phyloP scores from a whole-genome alignment of 129 eudicot genomes.

The Ambrosia trifida region DNA sequence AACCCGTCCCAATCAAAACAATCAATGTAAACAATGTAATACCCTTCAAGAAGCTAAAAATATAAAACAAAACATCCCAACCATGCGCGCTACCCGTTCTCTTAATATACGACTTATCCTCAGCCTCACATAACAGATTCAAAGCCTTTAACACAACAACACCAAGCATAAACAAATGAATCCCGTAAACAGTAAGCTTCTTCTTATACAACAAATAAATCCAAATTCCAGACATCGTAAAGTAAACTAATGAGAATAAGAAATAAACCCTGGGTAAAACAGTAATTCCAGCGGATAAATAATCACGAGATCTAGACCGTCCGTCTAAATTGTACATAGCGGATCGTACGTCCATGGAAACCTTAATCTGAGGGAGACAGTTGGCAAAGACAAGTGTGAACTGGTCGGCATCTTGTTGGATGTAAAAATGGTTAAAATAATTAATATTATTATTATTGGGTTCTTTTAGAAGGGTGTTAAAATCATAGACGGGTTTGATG shows the following conservation, averaged over 20 bases:
- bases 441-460: not conserved
- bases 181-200: slow-evolving; percentile 47
- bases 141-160: slow-evolving; percentile 65
- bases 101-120: slow-evolving; percentile 75
- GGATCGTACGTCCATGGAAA: slow-evolving; percentile 69
- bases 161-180: slow-evolving; percentile 88
- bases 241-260: slow-evolving; percentile 51
- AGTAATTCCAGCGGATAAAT: slow-evolving; percentile 72
- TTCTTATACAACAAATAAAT: slow-evolving; percentile 54
- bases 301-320: slow-evolving; percentile 45
- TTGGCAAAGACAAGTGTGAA: slow-evolving; percentile 70
- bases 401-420: slow-evolving; percentile 54
- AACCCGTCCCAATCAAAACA: slow-evolving; percentile 85
- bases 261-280: slow-evolving; percentile 62
- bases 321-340: slow-evolving; percentile 76
- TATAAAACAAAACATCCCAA: slow-evolving; percentile 86
- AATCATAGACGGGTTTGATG: slow-evolving; percentile 41
- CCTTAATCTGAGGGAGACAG: slow-evolving; percentile 44
- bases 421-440: slow-evolving; percentile 15
- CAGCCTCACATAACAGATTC: slow-evolving; percentile 77
- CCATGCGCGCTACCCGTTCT: slow-evolving; percentile 81
- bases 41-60: slow-evolving; percentile 74
- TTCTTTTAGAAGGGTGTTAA: slow-evolving; percentile 28
- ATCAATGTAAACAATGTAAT: slow-evolving; percentile 68
- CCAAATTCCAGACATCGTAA: slow-evolving; percentile 45